Conservation (phyloP, 164 flowering plant species). For the Hamamelis virginiana region DNA sequence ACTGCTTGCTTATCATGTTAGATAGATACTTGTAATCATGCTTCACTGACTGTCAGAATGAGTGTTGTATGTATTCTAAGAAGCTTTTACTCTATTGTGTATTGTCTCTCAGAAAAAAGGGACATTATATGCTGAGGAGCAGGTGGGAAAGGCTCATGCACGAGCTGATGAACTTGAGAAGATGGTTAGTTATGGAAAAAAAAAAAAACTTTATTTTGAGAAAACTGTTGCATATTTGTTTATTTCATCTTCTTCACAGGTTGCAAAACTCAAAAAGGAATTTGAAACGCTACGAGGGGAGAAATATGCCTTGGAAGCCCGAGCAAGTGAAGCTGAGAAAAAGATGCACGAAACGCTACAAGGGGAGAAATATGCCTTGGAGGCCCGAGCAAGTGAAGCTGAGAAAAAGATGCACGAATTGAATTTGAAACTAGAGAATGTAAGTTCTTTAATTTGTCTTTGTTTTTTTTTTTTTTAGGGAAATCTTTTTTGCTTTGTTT, state of each 20-base stretch:
- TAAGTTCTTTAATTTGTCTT: constrained; percentile 30
- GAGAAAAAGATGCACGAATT: constrained; percentile 54
- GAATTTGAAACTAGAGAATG: constrained; percentile 53
- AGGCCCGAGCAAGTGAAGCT: constrained; percentile 44
- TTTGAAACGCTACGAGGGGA: constrained; percentile 44
- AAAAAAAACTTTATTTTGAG: neutral
- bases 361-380: constrained; percentile 49
- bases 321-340: constrained; percentile 48
- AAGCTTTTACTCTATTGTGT: neutral
- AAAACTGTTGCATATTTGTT: neutral
- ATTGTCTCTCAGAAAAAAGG: constrained; percentile 53
- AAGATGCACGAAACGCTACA: constrained; percentile 45
- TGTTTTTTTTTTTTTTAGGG: neutral
- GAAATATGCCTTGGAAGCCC: constrained; percentile 52
- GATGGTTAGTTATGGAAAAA: constrained; percentile 42
- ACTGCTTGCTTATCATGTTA: neutral
- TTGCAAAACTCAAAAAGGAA: constrained; percentile 59
- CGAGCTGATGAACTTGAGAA: constrained; percentile 76
- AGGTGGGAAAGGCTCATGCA: constrained; percentile 75
- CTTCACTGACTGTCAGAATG: neutral
- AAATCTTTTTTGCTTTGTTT: too few species aligned
- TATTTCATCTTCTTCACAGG: constrained; percentile 32
- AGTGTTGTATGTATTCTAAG: neutral
- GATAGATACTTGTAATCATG: neutral
- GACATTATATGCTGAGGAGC: constrained; percentile 52